Evolutionary conservation across 75 land plant genomes (phyloP), one percentile per base, ranked within the genome.

Genomic region (Larix kaempferi): DNA sequence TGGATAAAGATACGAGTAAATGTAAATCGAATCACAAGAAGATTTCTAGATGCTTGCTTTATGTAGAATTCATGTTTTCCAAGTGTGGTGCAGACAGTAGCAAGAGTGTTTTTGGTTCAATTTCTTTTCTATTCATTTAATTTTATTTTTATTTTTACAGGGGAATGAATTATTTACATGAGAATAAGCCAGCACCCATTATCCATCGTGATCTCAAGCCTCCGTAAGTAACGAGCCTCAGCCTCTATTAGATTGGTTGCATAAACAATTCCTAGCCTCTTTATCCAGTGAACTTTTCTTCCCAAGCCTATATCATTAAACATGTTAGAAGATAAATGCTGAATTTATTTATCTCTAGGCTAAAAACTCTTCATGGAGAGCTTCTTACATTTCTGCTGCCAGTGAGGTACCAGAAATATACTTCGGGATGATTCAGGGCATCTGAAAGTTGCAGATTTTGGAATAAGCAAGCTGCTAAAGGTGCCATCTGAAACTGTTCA

Each of bases 141-240:
- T 44, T 74, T 17, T 14, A 19, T 66, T 73, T 49, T 76, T 75
- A 19, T 39, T 73, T 49, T 76, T 75, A 4, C 88, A 93, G 96
- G 84, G 99, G 99, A 59, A 87, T 96, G 96, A 88, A 80, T 66
- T 96, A 96, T 78, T 81, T 96, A 71, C 99, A 96, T 77, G 93
- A 91, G 81, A 74, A 90, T 58, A 91, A 86, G 35, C 91, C 94
- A 27, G 90, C 78, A 49, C 84, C 90, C 21, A 89, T 96, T 10
- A 91, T 96, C 69, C 99, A 96, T 82, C 94, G 97, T n/a, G 96
- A 96, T 79, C 84, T 96, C 66, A 95, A 96, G 78, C 99, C 99
- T 80, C 82, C 94, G 94, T 94, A 81, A 80, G 86, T 89, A 56
- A 37, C 78, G n/a, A 67, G n/a, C 19, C 7, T 67, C 44, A 37